phyloP scores from a whole-genome alignment of 768 basidiomycete species.

The Termitomyces sp. region DNA sequence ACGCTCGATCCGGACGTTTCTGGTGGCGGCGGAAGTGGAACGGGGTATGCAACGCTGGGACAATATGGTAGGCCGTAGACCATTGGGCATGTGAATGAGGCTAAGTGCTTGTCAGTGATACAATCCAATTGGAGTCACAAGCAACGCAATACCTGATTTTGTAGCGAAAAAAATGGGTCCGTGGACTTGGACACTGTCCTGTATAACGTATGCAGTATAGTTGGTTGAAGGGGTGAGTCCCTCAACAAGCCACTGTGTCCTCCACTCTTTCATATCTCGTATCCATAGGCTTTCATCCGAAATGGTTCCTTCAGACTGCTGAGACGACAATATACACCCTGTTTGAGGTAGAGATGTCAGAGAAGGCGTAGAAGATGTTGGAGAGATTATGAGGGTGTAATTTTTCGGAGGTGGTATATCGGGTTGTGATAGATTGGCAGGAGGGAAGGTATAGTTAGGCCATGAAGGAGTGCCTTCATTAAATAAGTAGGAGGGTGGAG shows the following conservation, averaged over 20 bases:
- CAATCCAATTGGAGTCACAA: background rate
- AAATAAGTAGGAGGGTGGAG: conserved; percentile 43
- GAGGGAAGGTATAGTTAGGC: conserved; percentile 75
- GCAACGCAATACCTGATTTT: conserved; percentile 55
- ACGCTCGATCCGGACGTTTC: conserved; percentile 26
- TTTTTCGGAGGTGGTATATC: conserved; percentile 40
- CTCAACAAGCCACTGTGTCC: conserved; percentile 64
- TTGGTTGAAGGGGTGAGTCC: conserved; percentile 65
- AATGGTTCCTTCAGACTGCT: conserved; percentile 33
- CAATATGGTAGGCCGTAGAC: conserved; percentile 74
- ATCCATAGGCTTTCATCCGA: conserved; percentile 53
- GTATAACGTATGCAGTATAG: conserved; percentile 71
- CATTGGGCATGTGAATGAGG: conserved; percentile 65
- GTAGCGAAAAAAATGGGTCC: conserved; percentile 72
- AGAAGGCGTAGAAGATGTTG: conserved; percentile 36
- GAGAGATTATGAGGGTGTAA: conserved; percentile 53
- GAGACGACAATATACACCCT: conserved; percentile 51
- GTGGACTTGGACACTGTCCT: conserved; percentile 52
- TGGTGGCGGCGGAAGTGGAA: conserved; percentile 58
- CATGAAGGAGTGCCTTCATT: conserved; percentile 39
- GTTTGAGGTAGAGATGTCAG: conserved; percentile 48
- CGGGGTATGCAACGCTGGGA: conserved; percentile 63
- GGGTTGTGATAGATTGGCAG: conserved; percentile 47
- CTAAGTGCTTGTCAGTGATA: conserved; percentile 27
- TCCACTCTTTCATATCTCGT: conserved; percentile 54